Evolutionary conservation across 441 rosid genomes (phyloP).

Genomic region (Syzygium malaccense): DNA sequence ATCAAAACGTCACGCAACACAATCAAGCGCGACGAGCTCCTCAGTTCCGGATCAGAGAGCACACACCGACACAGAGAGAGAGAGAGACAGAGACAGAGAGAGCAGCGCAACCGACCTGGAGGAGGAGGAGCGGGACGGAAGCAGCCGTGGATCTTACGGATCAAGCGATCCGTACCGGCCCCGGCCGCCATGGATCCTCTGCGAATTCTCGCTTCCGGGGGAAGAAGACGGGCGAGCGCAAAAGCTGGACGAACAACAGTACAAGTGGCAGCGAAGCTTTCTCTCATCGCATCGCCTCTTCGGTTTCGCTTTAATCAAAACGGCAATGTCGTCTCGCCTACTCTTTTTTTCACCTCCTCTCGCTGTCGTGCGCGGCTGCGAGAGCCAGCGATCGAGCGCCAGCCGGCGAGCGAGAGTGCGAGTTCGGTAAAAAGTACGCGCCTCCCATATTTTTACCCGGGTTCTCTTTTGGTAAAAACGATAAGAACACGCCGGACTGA

Average conservation of each 20-base stretch:
- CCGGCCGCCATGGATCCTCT: background rate
- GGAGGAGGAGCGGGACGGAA: background rate
- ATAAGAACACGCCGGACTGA: no score
- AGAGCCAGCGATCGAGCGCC: background rate
- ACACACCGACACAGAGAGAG: background rate
- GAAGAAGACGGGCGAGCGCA: background rate
- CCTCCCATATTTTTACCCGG: background rate
- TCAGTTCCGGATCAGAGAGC: background rate
- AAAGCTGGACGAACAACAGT: rapidly evolving
- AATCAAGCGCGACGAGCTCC: background rate
- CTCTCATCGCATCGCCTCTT: background rate
- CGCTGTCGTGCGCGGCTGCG: background rate
- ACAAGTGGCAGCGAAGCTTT: background rate
- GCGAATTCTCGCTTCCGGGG: background rate
- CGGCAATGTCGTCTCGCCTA: background rate
- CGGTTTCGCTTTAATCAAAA: background rate
- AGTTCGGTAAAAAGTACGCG: background rate
- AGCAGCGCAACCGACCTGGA: background rate
- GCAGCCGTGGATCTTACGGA: background rate
- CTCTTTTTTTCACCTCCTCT: background rate
- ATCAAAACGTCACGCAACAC: background rate
- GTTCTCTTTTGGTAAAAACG: background rate
- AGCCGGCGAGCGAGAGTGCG: background rate
- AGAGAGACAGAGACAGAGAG: background rate
- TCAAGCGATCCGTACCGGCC: background rate